Evolutionary conservation across 176 grass and related monocot species (phyloP), one percentile per base, ranked within the genome.

Genomic region (Triticum monococcum): DNA sequence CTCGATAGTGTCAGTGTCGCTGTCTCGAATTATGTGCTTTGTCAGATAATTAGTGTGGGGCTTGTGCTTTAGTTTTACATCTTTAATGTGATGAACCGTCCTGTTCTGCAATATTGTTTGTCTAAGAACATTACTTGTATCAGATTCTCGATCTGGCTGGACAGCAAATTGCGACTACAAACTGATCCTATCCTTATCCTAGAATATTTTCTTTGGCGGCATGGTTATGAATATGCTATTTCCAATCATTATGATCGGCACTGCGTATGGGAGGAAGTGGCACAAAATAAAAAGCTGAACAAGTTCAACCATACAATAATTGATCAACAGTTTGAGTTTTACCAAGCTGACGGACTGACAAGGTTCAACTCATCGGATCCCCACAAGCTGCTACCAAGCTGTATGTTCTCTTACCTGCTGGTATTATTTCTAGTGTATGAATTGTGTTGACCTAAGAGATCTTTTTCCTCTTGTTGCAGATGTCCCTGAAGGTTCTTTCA

Each of bases 401-500:
- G 97, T 99, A 99, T 35, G 86, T 22, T 71, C 75, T 60, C 5
- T 83, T 89, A 68, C 77, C 66, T 85, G 36, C 59, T 93, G 65
- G 30, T 77, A 79, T 79, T 85, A 8, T 62, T 87, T 25, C 77
- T 83, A 35, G 54, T 82, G 25, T 79, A 68, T 81, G 40, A 45
- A 22, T 61, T 92, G 7, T 18, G 7, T 62, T 26, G 22, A 52
- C 24, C 46, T 81, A 83, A 87, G 13, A 68, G 61, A 17, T 75
- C 41, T 18, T 26, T 60, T 48, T 72, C 43, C 43, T 46, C 64
- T 85, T 78, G 40, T 25, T 77, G 43, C 89, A 99, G 97, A 99
- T 94, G 97, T 99, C 25, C 97, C 97, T 70, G 97, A 99, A 94
- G 97, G 97, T 37, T 99, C 97, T 87, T 99, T 99, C 78, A 99